Conservation (phyloP, 2,329 filamentous ascomycete species). For the Bimuria novae-zelandiae region DNA sequence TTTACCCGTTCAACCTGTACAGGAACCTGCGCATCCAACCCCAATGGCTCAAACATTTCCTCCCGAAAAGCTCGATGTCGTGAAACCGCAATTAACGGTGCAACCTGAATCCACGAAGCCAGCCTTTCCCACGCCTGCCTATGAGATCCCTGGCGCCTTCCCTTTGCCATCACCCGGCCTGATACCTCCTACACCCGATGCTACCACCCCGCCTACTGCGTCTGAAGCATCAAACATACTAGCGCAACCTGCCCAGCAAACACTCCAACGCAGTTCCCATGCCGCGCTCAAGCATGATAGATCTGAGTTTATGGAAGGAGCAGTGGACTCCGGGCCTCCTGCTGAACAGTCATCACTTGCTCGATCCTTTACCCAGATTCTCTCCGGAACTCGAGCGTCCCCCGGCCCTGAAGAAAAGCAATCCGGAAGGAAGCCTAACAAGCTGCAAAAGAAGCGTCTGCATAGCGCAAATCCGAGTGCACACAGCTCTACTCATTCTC, state of each 20-base stretch:
- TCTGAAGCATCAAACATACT: conserved; percentile 25
- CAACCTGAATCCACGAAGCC: conserved; percentile 26
- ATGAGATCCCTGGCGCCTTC: conserved; percentile 63
- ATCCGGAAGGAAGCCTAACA: conserved; percentile 75
- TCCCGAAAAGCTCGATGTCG: conserved; percentile 31
- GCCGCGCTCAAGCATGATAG: conserved; percentile 38
- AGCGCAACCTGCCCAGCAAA: conserved; percentile 23
- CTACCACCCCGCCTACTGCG: conserved; percentile 38
- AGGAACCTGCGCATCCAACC: conserved; percentile 11
- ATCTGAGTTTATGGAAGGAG: conserved; percentile 40
- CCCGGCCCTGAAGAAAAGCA: conserved; percentile 69
- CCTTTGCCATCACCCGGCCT: conserved; percentile 56
- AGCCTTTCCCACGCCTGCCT: conserved; percentile 34
- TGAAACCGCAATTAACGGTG: conserved; percentile 20
- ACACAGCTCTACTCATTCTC: conserved; percentile 83
- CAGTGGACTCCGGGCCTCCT: conserved; percentile 31
- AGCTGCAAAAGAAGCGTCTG: conserved; percentile 84
- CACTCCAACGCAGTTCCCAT: conserved; percentile 26
- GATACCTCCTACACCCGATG: conserved; percentile 46
- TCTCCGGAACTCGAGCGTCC: conserved; percentile 49
- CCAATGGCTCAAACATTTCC: conserved; percentile 27
- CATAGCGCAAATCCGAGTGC: conserved; percentile 82
- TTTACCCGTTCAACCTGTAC: conserved; percentile 8
- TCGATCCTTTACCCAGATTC: conserved; percentile 45
- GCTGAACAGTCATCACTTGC: conserved; percentile 32